These are phyloP conservation scores for Rubia peregrina DNA, from an alignment of 305 asterid species.

Conservation along the genomic window DNA sequence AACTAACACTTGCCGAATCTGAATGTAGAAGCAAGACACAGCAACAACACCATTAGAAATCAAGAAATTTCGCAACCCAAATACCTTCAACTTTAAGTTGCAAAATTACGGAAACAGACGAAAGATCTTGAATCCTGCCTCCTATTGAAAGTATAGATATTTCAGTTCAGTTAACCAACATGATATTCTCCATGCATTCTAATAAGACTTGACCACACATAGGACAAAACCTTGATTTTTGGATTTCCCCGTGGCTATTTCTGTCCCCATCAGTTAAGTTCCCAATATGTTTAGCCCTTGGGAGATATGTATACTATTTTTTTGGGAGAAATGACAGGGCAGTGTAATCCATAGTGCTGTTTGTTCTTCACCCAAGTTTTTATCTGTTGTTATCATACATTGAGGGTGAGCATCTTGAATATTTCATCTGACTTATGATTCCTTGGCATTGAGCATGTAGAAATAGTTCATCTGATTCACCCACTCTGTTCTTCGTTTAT, in stretches of 20 bases:
- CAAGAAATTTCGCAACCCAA: no score
- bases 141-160: no score
- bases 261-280: no score
- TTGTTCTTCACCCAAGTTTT: not conserved
- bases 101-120: no score
- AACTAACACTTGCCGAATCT: no score
- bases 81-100: no score
- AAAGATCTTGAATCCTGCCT: no score
- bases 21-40: no score
- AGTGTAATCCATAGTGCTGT: not conserved
- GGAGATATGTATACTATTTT: no score
- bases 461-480: not conserved
- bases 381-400: not conserved
- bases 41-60: no score
- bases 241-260: not conserved
- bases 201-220: no score
- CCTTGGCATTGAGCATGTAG: not conserved
- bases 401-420: not conserved
- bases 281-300: not conserved
- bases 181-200: not conserved
- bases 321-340: not conserved
- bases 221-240: no score
- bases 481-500: not conserved
- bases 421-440: not conserved
- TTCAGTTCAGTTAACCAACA: not conserved